Evolutionary conservation across 805 yeast species (phyloP).

Genomic region (Zygosaccharomyces pseudorouxii): DNA sequence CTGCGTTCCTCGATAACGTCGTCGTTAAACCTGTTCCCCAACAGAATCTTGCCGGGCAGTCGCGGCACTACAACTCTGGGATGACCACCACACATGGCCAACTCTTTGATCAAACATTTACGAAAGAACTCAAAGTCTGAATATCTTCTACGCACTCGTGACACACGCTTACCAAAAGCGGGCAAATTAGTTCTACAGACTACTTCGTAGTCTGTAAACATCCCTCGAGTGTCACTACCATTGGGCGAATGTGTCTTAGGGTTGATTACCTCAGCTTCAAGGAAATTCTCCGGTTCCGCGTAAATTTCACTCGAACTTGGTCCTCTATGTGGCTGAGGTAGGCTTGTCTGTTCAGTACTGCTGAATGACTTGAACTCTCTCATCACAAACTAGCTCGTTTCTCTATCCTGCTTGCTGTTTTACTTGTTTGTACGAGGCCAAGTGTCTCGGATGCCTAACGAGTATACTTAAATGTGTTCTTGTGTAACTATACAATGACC

Average conservation of each 20-base stretch:
- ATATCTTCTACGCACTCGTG: constrained; percentile 78
- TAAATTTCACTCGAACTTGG: constrained; percentile 79
- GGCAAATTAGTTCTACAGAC: constrained; percentile 90
- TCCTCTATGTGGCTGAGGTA: constrained; percentile 32
- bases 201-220: constrained; percentile 90
- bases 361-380: constrained; percentile 30
- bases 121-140: constrained; percentile 84
- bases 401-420: neutral
- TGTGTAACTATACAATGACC: neutral
- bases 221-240: constrained; percentile 42
- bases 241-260: constrained; percentile 34
- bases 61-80: constrained; percentile 74
- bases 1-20: constrained; percentile 80
- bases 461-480: neutral
- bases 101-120: constrained; percentile 67
- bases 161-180: constrained; percentile 59
- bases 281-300: constrained; percentile 90
- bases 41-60: constrained; percentile 81
- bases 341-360: constrained; percentile 24
- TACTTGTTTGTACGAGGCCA: neutral
- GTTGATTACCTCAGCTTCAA: constrained; percentile 75
- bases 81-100: constrained; percentile 39
- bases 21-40: constrained; percentile 70
- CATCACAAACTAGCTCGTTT: constrained; percentile 9
- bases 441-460: neutral